Percentiles rank a stretch among this genome's conserved stretches.
Conservation (phyloP, 495 filamentous ascomycete species). For the Podospora appendiculata region DNA sequence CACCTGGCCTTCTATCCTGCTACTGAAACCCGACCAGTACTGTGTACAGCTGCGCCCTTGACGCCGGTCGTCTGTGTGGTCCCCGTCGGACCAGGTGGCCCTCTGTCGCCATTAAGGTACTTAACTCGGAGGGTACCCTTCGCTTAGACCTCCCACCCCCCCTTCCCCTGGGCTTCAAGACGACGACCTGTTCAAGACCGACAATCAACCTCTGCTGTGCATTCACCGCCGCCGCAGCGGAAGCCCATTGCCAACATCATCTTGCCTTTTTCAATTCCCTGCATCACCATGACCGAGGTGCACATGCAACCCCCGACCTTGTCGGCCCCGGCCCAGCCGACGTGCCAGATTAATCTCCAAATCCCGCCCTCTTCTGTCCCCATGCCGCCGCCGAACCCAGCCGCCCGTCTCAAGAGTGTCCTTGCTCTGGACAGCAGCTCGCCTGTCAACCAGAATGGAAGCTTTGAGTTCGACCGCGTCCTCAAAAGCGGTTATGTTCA, state of each 20-base stretch:
- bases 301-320: slow-evolving; percentile 16
- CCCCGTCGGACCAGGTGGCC: slow-evolving; percentile 1
- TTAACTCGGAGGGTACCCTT: slow-evolving; percentile 13
- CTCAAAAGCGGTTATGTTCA: slow-evolving; percentile 78
- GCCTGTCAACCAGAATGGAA: slow-evolving; percentile 89
- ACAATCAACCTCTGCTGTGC: background rate
- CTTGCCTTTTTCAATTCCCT: slow-evolving; percentile 5
- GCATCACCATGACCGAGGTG: slow-evolving; percentile 20
- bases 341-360: slow-evolving; percentile 4
- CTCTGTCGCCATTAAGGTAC: slow-evolving; percentile 1
- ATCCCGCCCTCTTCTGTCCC: slow-evolving; percentile 16
- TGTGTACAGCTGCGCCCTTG: slow-evolving; percentile 9
- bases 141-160: slow-evolving; percentile 12
- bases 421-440: slow-evolving; percentile 22
- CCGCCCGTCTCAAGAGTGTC: slow-evolving; percentile 10
- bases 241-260: background rate
- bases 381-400: slow-evolving; percentile 9
- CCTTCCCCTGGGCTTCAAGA: background rate
- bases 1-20: no score
- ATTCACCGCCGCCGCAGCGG: background rate
- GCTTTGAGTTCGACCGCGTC: slow-evolving; percentile 90
- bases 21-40: no score
- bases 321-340: slow-evolving; percentile 11
- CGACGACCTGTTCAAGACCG: background rate
- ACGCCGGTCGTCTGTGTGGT: slow-evolving; percentile 7